Evolutionary conservation across 257 asterid genomes (phyloP).

Genomic region (Gentiana straminea): DNA sequence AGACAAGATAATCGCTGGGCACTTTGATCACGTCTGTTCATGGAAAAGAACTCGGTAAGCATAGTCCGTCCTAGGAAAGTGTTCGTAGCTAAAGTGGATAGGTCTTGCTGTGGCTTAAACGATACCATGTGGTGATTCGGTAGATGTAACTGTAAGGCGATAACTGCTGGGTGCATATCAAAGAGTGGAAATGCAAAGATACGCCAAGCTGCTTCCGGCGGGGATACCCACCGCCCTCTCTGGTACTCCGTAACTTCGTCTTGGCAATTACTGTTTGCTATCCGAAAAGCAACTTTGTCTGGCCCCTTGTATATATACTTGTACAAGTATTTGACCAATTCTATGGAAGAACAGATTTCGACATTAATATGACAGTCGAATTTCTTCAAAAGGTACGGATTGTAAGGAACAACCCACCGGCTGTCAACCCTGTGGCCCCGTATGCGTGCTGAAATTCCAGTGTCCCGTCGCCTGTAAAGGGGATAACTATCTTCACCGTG

Average conservation of each 20-base stretch:
- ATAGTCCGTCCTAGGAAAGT: background rate
- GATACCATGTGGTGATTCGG: background rate
- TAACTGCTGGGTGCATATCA: background rate
- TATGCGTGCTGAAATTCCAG: background rate
- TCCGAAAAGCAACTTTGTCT: background rate
- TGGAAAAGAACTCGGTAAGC: background rate
- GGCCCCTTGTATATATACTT: background rate
- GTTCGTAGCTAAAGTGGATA: background rate
- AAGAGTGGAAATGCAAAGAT: background rate
- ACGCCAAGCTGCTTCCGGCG: background rate
- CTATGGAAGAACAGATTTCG: background rate
- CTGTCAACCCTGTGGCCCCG: background rate
- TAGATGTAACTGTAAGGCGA: background rate
- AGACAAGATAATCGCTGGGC: background rate
- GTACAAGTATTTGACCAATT: background rate
- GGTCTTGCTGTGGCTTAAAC: background rate
- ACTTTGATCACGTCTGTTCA: background rate
- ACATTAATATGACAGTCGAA: background rate
- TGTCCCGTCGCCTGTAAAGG: background rate
- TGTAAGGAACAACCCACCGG: background rate
- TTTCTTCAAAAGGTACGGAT: background rate
- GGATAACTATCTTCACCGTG: background rate
- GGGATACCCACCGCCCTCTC: background rate
- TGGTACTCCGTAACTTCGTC: background rate
- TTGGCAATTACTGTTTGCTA: background rate